Base-by-base conservation (phyloP, 2,329 filamentous ascomycete species). In the Madurella fahalii region DNA sequence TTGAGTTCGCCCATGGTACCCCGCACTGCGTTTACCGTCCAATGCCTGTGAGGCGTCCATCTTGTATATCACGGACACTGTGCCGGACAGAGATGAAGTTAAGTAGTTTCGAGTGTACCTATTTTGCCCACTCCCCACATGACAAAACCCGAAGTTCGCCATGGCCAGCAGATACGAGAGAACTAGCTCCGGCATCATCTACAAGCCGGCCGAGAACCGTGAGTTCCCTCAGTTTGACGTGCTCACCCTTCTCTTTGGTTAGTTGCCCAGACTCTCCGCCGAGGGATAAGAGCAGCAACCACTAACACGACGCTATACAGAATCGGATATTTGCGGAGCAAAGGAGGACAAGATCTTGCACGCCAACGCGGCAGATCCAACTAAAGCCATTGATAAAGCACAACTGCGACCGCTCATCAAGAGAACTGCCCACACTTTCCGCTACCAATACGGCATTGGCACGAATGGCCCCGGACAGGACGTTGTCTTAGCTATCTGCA, bases 401-500 rank as follows among this genome's bases (percentile, higher is more conserved):
- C 70, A 74, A 31, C 72, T 78, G 2, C 75, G 77, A 4, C 62
- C 65, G 9, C 69, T 81, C 11, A 76, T 78, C 9, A 74, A 79
- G 58, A 73, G 76, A 2, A 74, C 82, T 16, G 82, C 81, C 4
- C 71, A 81, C 60, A 77, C 80, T 15, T 71, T 87, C 1, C 77
- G 83, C 12, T 54, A 69, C 25, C 75, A 32, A 18, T 85, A 79
- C 58, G 73, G 72, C 13, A 75, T 85, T 43, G 82, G 82, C 12
- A 65, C 64, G 2, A 53, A 71, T 12, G 79, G 80, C 0, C 70
- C 75, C 0, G 74, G 70, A 37, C 73, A 73, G 49, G 78, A 83
- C 59, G 76, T 84, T 4, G 77, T 84, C 13, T 77, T 82, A 4
- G 73, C 77, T 16, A 76, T 84, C 30, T 81, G 78, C 1, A 76